Percentiles rank a stretch among this genome's conserved stretches.
phyloP scores from a whole-genome alignment of 768 basidiomycete genomes.

The Trichaptum fuscoviolaceum region DNA sequence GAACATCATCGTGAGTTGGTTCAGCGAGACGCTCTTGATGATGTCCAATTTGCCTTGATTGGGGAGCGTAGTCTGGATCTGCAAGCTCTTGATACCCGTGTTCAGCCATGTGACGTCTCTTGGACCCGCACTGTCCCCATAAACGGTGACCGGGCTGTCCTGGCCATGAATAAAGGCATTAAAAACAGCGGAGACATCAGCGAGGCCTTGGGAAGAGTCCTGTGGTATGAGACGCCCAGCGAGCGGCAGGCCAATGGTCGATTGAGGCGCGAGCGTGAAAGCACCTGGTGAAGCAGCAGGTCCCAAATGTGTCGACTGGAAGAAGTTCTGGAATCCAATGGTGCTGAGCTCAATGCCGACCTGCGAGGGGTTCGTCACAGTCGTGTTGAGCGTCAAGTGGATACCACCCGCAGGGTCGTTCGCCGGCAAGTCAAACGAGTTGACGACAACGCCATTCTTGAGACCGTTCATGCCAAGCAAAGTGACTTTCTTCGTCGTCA shows the following conservation, averaged over 20 bases:
- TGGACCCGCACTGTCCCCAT: slow-evolving; percentile 54
- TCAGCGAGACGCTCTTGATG: slow-evolving; percentile 59
- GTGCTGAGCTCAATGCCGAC: slow-evolving; percentile 62
- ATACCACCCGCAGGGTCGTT: slow-evolving; percentile 72
- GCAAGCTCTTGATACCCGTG: slow-evolving; percentile 59
- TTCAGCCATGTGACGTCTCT: slow-evolving; percentile 67
- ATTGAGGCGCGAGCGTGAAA: slow-evolving; percentile 50
- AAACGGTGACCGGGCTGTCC: slow-evolving; percentile 53
- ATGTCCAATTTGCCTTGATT: slow-evolving; percentile 56
- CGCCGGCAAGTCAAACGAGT: slow-evolving; percentile 63
- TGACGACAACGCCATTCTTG: slow-evolving; percentile 54
- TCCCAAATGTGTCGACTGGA: slow-evolving; percentile 50
- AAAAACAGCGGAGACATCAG: slow-evolving; percentile 58
- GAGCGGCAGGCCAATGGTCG: slow-evolving; percentile 48
- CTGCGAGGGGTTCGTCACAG: slow-evolving; percentile 63
- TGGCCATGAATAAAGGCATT: slow-evolving; percentile 67
- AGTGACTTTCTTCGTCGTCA: slow-evolving; percentile 52
- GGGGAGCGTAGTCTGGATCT: slow-evolving; percentile 54
- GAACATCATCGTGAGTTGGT: slow-evolving; percentile 56
- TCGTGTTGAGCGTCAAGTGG: slow-evolving; percentile 57
- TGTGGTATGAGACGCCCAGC: slow-evolving; percentile 65
- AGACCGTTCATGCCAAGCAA: slow-evolving; percentile 70
- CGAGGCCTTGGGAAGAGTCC: slow-evolving; percentile 42
- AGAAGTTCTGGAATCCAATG: slow-evolving; percentile 57
- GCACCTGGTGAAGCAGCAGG: slow-evolving; percentile 44